phyloP scores from a whole-genome alignment of 2,329 filamentous ascomycete species.

The Decorospora gaudefroyi region DNA sequence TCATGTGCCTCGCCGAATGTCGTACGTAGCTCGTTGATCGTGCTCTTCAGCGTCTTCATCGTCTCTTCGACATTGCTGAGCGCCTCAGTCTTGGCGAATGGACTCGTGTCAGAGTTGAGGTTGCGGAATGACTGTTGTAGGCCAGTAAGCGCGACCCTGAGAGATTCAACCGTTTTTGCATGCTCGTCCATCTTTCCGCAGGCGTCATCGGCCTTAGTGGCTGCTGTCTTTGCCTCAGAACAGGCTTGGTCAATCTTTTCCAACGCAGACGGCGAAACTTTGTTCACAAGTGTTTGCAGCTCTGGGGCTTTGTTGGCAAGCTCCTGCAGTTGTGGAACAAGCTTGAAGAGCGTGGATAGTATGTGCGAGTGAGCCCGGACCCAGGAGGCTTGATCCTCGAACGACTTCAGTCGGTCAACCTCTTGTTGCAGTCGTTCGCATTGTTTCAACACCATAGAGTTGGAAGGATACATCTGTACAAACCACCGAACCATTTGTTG shows the following conservation, averaged over 20 bases:
- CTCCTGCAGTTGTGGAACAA: conserved; percentile 2
- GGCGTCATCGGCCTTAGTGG: neutral
- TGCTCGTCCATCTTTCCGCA: neutral
- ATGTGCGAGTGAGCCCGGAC: neutral
- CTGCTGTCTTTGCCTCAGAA: neutral
- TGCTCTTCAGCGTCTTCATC: neutral
- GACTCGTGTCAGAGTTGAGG: conserved; percentile 2
- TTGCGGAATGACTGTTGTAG: conserved; percentile 5
- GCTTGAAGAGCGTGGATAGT: neutral
- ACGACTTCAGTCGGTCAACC: conserved; percentile 4
- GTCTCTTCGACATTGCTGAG: neutral
- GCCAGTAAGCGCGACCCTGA: neutral
- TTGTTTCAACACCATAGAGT: conserved; percentile 8
- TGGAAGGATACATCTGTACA: conserved; percentile 22
- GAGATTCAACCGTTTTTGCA: neutral
- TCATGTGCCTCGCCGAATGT: conserved; percentile 2
- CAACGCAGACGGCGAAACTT: neutral
- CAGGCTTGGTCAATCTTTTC: neutral
- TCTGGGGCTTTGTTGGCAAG: conserved; percentile 4
- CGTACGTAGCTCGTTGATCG: conserved; percentile 6
- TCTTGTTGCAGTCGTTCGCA: conserved; percentile 9
- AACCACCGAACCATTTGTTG: conserved; percentile 34
- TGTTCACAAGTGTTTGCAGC: conserved; percentile 1
- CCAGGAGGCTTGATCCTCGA: conserved; percentile 3
- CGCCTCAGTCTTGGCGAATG: conserved; percentile 4